Base-by-base conservation (phyloP, 129 eudicot genomes). In the Flaveria robusta region DNA sequence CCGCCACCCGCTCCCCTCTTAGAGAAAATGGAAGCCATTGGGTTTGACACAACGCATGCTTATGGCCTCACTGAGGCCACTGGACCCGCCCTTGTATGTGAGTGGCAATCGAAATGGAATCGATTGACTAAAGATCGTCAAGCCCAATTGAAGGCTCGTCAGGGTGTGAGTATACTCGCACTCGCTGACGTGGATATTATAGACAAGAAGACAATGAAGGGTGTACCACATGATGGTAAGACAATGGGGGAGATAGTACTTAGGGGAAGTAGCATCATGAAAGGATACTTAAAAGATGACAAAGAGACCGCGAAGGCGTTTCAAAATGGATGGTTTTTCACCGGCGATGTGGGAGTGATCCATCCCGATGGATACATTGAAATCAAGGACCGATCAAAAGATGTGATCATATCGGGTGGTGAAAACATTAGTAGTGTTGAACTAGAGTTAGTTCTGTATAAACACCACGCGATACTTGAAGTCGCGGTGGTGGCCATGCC, bases 401-500 rank as follows among this genome's bases (percentile, higher is more conserved):
- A 87, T 62, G 86, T 87, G 26, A 87, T 87, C 16, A 87, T 84
- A 52, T 87, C 88, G 0, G 88, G 91, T 1, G 91, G 91, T 16
- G 91, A 87, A 77, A 87, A 87, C 37, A 82, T 87, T 1, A 87
- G 91, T 64, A 87, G 88, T 66, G 86, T 87, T 19, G 91, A 87
- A 47, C 75, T 87, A 3, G 91, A 87, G 74, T 43, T 69, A 0
- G 66, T 74, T 22, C 12, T 87, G 13, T 75, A 70, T 73, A 75
- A 79, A 19, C 88, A 87, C 39, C 79, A 82, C 0, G 81, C 69
- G 2, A 71, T 87, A 71, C 77, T 81, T 0, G 91, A 87, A 77
- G 91, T 78, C 18, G 88, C 88, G 0, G 88, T 87, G 75, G 91
- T 87, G 34, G 88, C 86, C 10, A 84, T 84, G 91, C 85, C 91